Evolutionary conservation across 768 basidiomycete species (phyloP).

Genomic region (Podaxis sp.): DNA sequence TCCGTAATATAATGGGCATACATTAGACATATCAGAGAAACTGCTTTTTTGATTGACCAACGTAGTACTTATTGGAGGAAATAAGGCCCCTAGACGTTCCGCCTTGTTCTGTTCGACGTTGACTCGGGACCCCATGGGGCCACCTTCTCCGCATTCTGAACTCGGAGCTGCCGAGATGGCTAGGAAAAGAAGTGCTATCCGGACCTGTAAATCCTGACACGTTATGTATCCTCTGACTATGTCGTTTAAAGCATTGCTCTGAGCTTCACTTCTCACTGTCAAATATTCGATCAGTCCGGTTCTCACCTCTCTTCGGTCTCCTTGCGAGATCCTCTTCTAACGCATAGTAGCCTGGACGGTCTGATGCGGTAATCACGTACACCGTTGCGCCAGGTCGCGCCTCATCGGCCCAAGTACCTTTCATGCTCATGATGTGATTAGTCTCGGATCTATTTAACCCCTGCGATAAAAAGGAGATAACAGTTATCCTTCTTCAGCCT

Average conservation of each 20-base stretch:
- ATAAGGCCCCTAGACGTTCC: not conserved
- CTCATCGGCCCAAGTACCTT: not conserved
- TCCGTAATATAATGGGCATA: not conserved
- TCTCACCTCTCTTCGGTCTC: not conserved
- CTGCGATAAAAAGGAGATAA: not conserved
- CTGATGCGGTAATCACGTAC: not conserved
- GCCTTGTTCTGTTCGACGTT: not conserved
- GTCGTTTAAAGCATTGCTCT: not conserved
- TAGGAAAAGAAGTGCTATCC: not conserved
- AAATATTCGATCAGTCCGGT: not conserved
- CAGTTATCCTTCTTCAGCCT: not conserved
- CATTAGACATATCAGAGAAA: not conserved
- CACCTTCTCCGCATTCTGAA: conserved; percentile 3
- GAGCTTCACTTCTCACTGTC: not conserved
- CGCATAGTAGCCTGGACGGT: not conserved
- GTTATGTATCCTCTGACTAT: not conserved
- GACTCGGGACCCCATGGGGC: conserved; percentile 9
- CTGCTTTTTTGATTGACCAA: not conserved
- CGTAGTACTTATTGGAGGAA: not conserved
- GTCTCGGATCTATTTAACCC: not conserved
- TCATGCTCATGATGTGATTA: not conserved
- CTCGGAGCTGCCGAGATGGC: conserved; percentile 3
- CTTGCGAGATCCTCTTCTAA: not conserved
- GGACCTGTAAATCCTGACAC: not conserved
- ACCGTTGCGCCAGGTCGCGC: no score